Evolutionary conservation across 2,329 filamentous ascomycete genomes (phyloP).

Genomic region (Arthrobotrys iridis): DNA sequence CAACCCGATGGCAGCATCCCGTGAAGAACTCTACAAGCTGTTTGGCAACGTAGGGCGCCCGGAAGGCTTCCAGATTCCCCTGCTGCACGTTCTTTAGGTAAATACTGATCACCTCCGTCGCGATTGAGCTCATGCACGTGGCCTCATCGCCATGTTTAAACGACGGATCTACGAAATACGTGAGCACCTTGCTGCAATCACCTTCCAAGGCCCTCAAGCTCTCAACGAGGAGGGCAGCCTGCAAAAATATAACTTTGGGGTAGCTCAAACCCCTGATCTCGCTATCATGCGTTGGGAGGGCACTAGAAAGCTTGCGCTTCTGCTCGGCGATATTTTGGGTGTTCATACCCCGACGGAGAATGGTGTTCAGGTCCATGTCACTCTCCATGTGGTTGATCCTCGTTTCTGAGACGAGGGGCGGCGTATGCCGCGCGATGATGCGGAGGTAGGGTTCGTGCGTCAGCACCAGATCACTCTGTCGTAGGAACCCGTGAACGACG

Average conservation of each 20-base stretch:
- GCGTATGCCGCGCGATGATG: conserved; percentile 84
- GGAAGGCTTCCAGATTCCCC: conserved; percentile 78
- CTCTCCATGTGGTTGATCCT: conserved; percentile 90
- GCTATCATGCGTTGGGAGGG: conserved; percentile 78
- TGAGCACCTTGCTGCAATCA: conserved; percentile 87
- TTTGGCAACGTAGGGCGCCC: conserved; percentile 87
- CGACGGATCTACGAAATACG: conserved; percentile 94
- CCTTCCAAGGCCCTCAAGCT: conserved; percentile 85
- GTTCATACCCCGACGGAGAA: conserved; percentile 85
- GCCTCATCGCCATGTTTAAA: conserved; percentile 72
- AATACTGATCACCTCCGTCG: conserved; percentile 74
- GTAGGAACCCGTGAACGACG: conserved; percentile 87
- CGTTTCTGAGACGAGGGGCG: conserved; percentile 86
- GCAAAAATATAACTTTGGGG: conserved; percentile 89
- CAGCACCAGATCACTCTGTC: conserved; percentile 76
- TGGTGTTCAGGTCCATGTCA: conserved; percentile 95
- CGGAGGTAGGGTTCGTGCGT: conserved; percentile 80
- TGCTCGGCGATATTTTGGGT: conserved; percentile 80
- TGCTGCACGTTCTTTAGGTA: conserved; percentile 81
- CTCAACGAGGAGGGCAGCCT: conserved; percentile 88
- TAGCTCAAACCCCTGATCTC: conserved; percentile 87
- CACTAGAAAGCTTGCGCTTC: conserved; percentile 77
- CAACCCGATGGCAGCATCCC: conserved; percentile 91
- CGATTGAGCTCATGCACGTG: conserved; percentile 71
- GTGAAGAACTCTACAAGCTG: conserved; percentile 88